These are phyloP conservation scores for Spathaspora sp. DNA, from an alignment of 805 yeast genomes.

Conservation along the genomic window DNA sequence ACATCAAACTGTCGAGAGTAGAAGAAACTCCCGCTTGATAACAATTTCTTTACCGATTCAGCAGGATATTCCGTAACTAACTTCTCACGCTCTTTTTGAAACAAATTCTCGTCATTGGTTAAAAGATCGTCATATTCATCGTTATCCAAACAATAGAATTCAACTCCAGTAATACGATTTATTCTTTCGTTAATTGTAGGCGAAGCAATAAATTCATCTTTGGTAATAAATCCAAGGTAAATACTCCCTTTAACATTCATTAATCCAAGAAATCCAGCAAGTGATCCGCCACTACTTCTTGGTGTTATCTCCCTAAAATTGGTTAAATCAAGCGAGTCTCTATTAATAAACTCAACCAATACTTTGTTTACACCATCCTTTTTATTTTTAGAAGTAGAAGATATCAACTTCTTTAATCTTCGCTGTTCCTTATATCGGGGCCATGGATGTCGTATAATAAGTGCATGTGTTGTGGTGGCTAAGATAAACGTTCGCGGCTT, in stretches of 20 bases:
- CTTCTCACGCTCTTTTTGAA: slow-evolving; percentile 24
- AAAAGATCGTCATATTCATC: slow-evolving; percentile 45
- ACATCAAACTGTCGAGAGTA: slow-evolving; percentile 47
- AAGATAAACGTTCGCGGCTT: slow-evolving; percentile 69
- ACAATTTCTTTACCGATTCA: slow-evolving; percentile 40
- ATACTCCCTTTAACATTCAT: slow-evolving; percentile 50
- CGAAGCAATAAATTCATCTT: slow-evolving; percentile 52
- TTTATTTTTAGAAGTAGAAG: slow-evolving; percentile 15
- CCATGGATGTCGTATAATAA: slow-evolving; percentile 52
- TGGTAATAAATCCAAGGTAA: slow-evolving; percentile 57
- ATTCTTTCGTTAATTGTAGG: slow-evolving; percentile 54
- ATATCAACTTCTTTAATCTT: slow-evolving; percentile 4
- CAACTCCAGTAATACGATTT: slow-evolving; percentile 53
- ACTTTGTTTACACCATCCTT: slow-evolving; percentile 21
- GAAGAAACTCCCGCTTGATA: slow-evolving; percentile 46
- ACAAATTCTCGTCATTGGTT: slow-evolving; percentile 15
- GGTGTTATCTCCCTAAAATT: slow-evolving; percentile 44
- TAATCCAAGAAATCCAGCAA: slow-evolving; percentile 62
- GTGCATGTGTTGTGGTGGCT: slow-evolving; percentile 53
- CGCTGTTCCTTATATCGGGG: slow-evolving; percentile 19
- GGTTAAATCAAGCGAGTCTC: slow-evolving; percentile 31
- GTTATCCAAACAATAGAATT: slow-evolving; percentile 60
- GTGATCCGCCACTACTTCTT: slow-evolving; percentile 6
- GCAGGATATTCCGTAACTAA: slow-evolving; percentile 33
- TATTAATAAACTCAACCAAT: slow-evolving; percentile 51